Evolutionary conservation across 441 rosid genomes (phyloP).

Genomic region (Bocquillonia castaneifolia): DNA sequence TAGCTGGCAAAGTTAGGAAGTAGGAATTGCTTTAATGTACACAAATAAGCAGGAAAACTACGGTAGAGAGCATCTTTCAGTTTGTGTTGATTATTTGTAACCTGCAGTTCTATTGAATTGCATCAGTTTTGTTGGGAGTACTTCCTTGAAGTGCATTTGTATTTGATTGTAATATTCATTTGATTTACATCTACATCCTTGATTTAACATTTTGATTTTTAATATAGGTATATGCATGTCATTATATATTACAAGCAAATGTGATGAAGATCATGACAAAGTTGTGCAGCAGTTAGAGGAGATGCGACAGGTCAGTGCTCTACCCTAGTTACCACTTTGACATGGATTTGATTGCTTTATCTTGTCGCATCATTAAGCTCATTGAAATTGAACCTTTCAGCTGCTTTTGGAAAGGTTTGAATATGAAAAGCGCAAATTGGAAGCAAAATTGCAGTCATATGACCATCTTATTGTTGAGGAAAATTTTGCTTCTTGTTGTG

Average conservation of each 20-base stretch:
- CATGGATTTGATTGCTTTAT: not conserved
- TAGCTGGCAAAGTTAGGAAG: not conserved
- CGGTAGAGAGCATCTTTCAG: not conserved
- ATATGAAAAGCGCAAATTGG: conserved; percentile 52
- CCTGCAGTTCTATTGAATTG: not conserved
- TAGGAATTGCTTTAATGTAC: not conserved
- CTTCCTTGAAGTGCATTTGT: not conserved
- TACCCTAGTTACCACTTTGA: conserved; percentile 6
- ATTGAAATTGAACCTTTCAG: conserved; percentile 38
- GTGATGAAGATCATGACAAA: conserved; percentile 34
- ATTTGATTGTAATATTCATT: not conserved
- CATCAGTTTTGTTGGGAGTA: not conserved
- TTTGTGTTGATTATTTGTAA: not conserved
- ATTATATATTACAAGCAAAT: conserved; percentile 47
- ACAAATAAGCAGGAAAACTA: not conserved
- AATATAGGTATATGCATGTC: conserved; percentile 75
- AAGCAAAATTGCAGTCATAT: conserved; percentile 27
- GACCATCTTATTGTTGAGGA: conserved; percentile 29
- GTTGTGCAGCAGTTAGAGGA: conserved; percentile 57
- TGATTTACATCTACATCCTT: not conserved
- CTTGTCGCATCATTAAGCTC: conserved; percentile 13
- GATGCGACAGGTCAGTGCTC: conserved; percentile 58
- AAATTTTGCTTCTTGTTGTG: conserved; percentile 48
- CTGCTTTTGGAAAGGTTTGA: conserved; percentile 59
- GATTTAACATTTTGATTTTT: not conserved